Evolutionary conservation across 108 stramenopile species (phyloP).

Genomic region (Aurantiochytrium sp.): DNA sequence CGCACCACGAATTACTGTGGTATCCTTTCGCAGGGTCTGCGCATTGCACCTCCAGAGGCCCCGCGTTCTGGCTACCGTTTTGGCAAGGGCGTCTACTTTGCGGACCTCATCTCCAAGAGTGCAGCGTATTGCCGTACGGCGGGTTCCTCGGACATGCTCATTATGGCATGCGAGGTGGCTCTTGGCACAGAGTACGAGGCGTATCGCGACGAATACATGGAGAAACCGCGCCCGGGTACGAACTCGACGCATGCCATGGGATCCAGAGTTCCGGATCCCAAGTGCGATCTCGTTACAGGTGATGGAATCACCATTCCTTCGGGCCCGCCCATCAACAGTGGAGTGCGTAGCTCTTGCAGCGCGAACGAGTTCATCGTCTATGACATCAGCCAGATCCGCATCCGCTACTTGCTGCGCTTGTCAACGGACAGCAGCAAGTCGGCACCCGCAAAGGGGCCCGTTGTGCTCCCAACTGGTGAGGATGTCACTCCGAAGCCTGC

Average conservation of each 20-base stretch:
- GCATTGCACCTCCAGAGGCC: constrained; percentile 34
- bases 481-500: neutral
- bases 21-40: constrained; percentile 25
- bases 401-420: constrained; percentile 33
- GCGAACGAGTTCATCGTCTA: constrained; percentile 40
- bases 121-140: constrained; percentile 30
- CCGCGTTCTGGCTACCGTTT: constrained; percentile 27
- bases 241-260: constrained; percentile 20
- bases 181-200: neutral
- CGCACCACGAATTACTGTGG: constrained; percentile 20
- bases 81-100: constrained; percentile 34
- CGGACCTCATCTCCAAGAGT: constrained; percentile 18
- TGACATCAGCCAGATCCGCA: constrained; percentile 24
- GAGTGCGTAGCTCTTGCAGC: neutral
- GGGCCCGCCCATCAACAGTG: neutral
- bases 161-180: constrained; percentile 27
- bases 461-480: neutral
- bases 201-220: constrained; percentile 21
- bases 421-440: neutral
- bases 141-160: constrained; percentile 21
- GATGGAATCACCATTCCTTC: neutral
- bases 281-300: neutral
- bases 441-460: neutral
- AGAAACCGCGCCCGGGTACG: neutral
- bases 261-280: neutral